Percentiles rank a stretch among this genome's conserved stretches.
phyloP scores from a whole-genome alignment of 2,329 filamentous ascomycete species.

The Pseudocercospora fuligena region DNA sequence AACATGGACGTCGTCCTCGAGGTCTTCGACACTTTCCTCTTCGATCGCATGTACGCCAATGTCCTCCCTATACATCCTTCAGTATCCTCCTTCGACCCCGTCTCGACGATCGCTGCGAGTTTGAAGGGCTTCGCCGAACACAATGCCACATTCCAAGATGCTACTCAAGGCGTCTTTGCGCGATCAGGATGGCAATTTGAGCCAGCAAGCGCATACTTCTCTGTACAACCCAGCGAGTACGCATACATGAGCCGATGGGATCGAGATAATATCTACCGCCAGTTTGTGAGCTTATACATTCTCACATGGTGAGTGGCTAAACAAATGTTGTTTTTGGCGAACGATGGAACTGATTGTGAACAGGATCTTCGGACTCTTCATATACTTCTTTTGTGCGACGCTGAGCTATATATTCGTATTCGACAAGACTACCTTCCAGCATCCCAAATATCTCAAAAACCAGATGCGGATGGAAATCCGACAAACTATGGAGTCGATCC shows the following conservation, averaged over 20 bases:
- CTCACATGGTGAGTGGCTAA: conserved; percentile 75
- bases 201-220: conserved; percentile 73
- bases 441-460: conserved; percentile 94
- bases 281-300: conserved; percentile 75
- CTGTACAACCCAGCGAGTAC: conserved; percentile 71
- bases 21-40: conserved; percentile 77
- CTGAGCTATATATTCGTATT: conserved; percentile 89
- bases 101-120: conserved; percentile 55
- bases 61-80: conserved; percentile 64
- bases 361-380: conserved; percentile 81
- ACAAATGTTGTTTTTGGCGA: not conserved
- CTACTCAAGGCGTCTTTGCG: conserved; percentile 20
- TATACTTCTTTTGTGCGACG: conserved; percentile 84
- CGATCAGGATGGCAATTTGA: conserved; percentile 61
- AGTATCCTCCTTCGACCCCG: conserved; percentile 59
- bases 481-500: conserved; percentile 77
- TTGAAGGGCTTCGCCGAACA: conserved; percentile 40
- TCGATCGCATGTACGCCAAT: conserved; percentile 77
- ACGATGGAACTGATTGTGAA: not conserved
- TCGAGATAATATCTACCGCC: conserved; percentile 77
- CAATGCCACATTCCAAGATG: conserved; percentile 55
- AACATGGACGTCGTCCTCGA: conserved; percentile 93
- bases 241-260: conserved; percentile 80
- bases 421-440: conserved; percentile 84
- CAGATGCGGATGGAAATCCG: conserved; percentile 85